phyloP scores from a whole-genome alignment of 805 yeast genomes.

The Candida odintsovae region DNA sequence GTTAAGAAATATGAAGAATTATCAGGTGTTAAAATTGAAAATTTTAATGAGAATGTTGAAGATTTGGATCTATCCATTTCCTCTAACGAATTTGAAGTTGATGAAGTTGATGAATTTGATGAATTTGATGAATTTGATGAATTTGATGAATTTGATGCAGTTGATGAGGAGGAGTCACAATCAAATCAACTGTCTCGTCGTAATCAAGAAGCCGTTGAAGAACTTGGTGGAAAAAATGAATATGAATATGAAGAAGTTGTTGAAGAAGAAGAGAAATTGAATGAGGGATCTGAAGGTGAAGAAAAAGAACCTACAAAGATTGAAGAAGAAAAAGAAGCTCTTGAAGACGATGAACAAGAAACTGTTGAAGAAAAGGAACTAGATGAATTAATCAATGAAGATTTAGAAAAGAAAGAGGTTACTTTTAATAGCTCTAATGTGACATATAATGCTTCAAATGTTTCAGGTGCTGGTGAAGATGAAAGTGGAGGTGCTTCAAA shows the following conservation, averaged over 20 bases:
- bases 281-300: background rate
- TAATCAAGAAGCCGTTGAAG: background rate
- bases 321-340: background rate
- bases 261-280: background rate
- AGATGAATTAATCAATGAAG: slow-evolving; percentile 9
- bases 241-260: background rate
- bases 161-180: background rate
- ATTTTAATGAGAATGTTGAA: background rate
- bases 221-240: background rate
- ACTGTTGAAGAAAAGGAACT: slow-evolving; percentile 7
- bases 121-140: background rate
- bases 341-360: slow-evolving; percentile 6
- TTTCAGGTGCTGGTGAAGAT: slow-evolving; percentile 3
- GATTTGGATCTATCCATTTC: too few species aligned
- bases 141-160: slow-evolving; percentile 1
- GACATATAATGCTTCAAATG: slow-evolving; percentile 1
- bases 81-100: too few species aligned
- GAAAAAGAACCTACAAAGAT: slow-evolving; percentile 1
- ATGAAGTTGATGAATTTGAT: background rate
- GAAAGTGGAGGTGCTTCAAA: slow-evolving; percentile 2
- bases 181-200: background rate
- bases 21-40: slow-evolving; percentile 13
- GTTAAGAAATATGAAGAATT: slow-evolving; percentile 21
- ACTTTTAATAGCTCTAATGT: background rate
- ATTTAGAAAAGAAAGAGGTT: slow-evolving; percentile 1